A percentile compares a stretch with the other conserved stretches of the same genome.
Evolutionary conservation across 257 asterid species (phyloP).

Genomic region (Eucommia ulmoides): DNA sequence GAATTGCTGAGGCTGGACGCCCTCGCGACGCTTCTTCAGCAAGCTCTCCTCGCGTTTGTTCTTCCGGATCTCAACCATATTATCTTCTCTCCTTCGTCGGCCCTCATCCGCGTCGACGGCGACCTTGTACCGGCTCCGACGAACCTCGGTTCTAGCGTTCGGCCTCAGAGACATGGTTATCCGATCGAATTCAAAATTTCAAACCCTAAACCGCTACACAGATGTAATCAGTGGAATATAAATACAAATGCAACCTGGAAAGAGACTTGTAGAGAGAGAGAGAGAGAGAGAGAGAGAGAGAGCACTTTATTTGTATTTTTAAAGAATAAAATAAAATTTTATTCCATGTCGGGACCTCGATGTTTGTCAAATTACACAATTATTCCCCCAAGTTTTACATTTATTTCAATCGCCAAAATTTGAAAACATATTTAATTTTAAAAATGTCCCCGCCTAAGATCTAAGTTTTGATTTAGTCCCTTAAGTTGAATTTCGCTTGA

Average conservation of each 20-base stretch:
- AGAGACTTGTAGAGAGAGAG: neutral
- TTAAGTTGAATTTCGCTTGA: too few relatives aligned
- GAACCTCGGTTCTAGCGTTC: neutral
- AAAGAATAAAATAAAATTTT: too few relatives aligned
- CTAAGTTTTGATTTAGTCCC: too few relatives aligned
- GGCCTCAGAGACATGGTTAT: neutral
- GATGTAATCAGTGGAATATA: neutral
- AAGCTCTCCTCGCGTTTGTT: neutral
- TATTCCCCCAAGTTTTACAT: too few relatives aligned
- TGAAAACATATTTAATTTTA: too few relatives aligned
- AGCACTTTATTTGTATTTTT: too few relatives aligned
- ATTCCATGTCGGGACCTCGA: too few relatives aligned
- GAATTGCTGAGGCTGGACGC: neutral
- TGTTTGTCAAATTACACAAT: too few relatives aligned
- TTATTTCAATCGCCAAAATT: too few relatives aligned
- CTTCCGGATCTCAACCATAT: slow-evolving; percentile 1
- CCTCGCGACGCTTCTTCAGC: neutral
- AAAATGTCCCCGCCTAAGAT: too few relatives aligned
- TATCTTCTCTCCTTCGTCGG: neutral
- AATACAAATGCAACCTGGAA: neutral
- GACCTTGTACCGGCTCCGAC: neutral
- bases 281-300: too few relatives aligned
- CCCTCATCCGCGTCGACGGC: slow-evolving; percentile 1
- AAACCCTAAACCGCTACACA: neutral
- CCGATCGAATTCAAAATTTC: neutral